Base-by-base conservation (phyloP, 2,329 filamentous ascomycete genomes). In the Trichoderma sp. region DNA sequence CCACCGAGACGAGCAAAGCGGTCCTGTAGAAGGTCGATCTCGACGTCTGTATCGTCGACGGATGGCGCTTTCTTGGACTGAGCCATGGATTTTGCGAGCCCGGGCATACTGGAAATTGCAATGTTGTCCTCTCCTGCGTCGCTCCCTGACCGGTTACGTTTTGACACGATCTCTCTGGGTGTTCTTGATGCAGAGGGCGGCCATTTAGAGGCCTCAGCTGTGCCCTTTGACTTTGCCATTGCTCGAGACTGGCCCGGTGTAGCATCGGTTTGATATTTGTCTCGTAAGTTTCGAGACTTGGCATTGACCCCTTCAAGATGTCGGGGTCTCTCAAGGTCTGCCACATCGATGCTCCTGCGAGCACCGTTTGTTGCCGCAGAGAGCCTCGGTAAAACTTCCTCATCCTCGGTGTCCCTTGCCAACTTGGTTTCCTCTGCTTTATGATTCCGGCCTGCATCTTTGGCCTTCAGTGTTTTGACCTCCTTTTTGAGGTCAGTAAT, bases 401-500 rank as follows among this genome's bases (percentile, higher is more conserved):
- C 43, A 51, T 68, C 65, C 12, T 65, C 62, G 7, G 60, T 60
- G 2, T 72, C 66, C 14, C 64, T 76, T 72, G n/a, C 73, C 74
- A 8, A 24, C 69, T 28, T 74, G 28, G 53, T 67, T 58, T 71
- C 67, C 6, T 76, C 76, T 56, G 74, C 75, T 14, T 73, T 75
- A 15, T 76, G 65, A 63, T 81, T 78, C 79, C 78, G 79, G 72
- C 77, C 80, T 15, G 74, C 56, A 6, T 72, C 71, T 4, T 51
- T 34, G 7, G 76, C 76, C 76, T 86, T 86, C 3, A 89, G 79
- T 1, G 79, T 79, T 72, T 82, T 83, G 51, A 89, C 78, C 74
- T 88, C 85, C 74, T 85, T 86, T 78, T 87, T 87, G 8, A 91
- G 83, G 57, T 86, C 83, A 9, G 84, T 80, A 72, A 90, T 88